phyloP scores from a whole-genome alignment of 371 early-diverging fungal species.

The Syncephalis plumigaleata region DNA sequence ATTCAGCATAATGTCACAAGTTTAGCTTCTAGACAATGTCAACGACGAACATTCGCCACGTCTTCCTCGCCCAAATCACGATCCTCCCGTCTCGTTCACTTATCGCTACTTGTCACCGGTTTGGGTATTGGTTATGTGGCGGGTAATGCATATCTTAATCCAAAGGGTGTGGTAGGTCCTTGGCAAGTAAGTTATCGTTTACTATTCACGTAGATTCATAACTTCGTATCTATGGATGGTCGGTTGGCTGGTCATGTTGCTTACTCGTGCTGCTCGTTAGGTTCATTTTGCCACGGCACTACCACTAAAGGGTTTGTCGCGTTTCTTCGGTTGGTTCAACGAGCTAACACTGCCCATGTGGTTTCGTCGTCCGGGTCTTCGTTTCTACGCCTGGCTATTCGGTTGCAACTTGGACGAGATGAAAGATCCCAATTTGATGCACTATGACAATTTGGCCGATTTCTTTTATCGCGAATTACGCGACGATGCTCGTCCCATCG shows the following conservation, averaged over 20 bases:
- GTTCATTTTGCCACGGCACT: slow-evolving; percentile 70
- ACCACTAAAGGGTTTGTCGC: slow-evolving; percentile 73
- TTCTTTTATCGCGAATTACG: slow-evolving; percentile 86
- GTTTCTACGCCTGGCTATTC: slow-evolving; percentile 65
- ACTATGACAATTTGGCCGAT: slow-evolving; percentile 65
- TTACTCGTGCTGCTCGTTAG: slow-evolving; percentile 13
- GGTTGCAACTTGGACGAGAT: slow-evolving; percentile 88
- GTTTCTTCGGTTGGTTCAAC: slow-evolving; percentile 77
- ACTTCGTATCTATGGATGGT: too few species aligned
- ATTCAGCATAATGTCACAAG: too few species aligned
- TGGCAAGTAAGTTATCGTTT: slow-evolving; percentile 59
- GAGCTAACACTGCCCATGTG: slow-evolving; percentile 56
- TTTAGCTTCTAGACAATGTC: too few species aligned
- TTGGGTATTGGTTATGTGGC: too few species aligned
- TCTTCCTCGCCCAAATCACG: too few species aligned
- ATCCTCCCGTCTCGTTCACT: too few species aligned
- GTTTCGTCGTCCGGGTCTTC: slow-evolving; percentile 58
- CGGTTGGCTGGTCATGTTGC: too few species aligned
- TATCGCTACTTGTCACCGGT: too few species aligned
- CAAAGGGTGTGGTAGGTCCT: slow-evolving; percentile 36
- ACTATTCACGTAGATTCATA: too few species aligned
- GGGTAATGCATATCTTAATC: too few species aligned
- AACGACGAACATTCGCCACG: too few species aligned
- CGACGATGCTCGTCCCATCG: slow-evolving; percentile 57
- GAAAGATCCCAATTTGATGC: slow-evolving; percentile 54